These are phyloP conservation scores for Crucihimalaya himalaica DNA, from an alignment of 345 rosid species.

Conservation along the genomic window DNA sequence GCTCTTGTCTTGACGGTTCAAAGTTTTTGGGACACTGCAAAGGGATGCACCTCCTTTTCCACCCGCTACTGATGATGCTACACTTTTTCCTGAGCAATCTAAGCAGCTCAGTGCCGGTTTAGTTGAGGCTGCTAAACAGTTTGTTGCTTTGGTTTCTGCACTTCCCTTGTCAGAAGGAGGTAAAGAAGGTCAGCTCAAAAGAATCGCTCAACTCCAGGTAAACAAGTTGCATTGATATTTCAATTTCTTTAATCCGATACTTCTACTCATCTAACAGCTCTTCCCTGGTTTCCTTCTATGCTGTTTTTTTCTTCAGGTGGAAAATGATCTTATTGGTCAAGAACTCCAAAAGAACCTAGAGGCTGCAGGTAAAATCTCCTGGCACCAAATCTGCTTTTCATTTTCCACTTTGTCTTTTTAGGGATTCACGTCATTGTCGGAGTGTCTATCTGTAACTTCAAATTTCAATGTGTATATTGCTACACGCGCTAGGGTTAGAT, in stretches of 20 bases:
- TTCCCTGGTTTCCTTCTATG: not conserved
- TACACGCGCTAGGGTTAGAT: not conserved
- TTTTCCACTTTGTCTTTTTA: not conserved
- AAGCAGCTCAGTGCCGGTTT: constrained; percentile 77
- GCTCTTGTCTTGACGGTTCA: constrained; percentile 23
- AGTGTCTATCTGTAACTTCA: not conserved
- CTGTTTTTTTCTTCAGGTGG: constrained; percentile 50
- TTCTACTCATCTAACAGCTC: not conserved
- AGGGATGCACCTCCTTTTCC: constrained; percentile 88
- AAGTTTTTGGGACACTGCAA: constrained; percentile 78
- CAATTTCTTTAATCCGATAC: not conserved
- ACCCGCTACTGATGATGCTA: constrained; percentile 51
- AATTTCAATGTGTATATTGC: not conserved
- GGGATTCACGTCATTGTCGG: not conserved
- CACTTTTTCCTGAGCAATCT: constrained; percentile 65
- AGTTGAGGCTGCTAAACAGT: constrained; percentile 97
- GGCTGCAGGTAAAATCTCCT: constrained; percentile 67
- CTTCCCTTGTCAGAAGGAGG: constrained; percentile 91
- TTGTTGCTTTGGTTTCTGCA: constrained; percentile 88
- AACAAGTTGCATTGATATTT: not conserved
- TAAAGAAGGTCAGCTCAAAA: constrained; percentile 86
- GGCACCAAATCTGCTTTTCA: not conserved
- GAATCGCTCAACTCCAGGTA: constrained; percentile 81
- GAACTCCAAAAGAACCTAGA: constrained; percentile 92
- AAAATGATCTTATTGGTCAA: constrained; percentile 80